Evolutionary conservation across 768 basidiomycete genomes (phyloP), one percentile per base, ranked within the genome.

Genomic region (Kwoniella botswanensis): DNA sequence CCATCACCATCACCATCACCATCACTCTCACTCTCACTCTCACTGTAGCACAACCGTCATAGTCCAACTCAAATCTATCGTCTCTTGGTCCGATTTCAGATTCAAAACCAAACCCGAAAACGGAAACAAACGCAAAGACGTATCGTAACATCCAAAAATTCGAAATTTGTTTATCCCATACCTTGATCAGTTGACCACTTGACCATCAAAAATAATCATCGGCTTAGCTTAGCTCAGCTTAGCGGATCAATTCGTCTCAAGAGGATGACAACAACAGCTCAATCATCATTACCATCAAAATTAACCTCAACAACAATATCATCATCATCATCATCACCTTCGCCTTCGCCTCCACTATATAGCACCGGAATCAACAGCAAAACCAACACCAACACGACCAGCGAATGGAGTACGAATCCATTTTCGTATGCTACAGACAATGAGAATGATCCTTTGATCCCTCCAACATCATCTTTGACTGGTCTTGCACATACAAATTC

Each of bases 321-420:
- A 55, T 13, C 15, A 64, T n/a, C 63, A 55, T 13, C 29, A 15
- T 52, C 63, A 52, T 11, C 63, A 52, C 11, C 50, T 22, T 22
- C 35, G 17, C 13, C 18, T 22, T 21, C 61, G 13, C 61, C 46
- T 44, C 61, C 61, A 58, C 57, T n/a, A 13, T 42, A 17, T 26
- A 35, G 35, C 35, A 35, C 35, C 35, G 35, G 35, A 35, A 35
- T 35, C 35, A 35, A 35, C 35, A 35, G 35, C 35, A 35, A 35
- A 5, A 35, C 6, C 35, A 35, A 35, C 35, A 61, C 21, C 43
- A 15, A 17, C 17, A 61, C 18, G n/a, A 13, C 57, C 29, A 26
- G 13, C 43, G 59, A 61, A 61, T 61, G 59, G 59, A 61, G 59
- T 61, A 61, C 59, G 59, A 61, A 61, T 61, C 59, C 59, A 61